A percentile compares a stretch with the other conserved stretches of the same genome.
These are phyloP conservation scores for Penicillium griseofulvum DNA, from an alignment of 2,329 filamentous ascomycete genomes.

Conservation along the genomic window DNA sequence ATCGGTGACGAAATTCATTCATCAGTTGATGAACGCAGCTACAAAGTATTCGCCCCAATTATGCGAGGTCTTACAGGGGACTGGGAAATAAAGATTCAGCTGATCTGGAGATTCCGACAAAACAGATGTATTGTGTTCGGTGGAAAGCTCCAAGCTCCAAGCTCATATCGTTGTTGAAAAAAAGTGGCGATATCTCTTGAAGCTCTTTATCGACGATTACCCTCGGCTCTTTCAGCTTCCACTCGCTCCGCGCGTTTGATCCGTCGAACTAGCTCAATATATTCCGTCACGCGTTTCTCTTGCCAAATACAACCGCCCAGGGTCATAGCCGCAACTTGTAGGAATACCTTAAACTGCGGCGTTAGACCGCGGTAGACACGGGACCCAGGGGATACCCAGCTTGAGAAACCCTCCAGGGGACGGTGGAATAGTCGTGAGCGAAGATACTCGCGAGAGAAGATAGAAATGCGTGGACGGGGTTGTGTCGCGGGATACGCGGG, in stretches of 20 bases:
- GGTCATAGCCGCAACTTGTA: conserved; percentile 49
- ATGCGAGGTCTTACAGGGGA: neutral
- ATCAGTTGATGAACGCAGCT: neutral
- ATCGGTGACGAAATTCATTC: neutral
- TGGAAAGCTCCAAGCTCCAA: neutral
- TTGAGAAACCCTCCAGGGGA: conserved; percentile 50
- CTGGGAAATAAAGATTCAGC: neutral
- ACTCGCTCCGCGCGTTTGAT: conserved; percentile 42
- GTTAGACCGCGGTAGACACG: conserved; percentile 49
- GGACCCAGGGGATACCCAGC: conserved; percentile 44
- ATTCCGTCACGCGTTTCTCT: conserved; percentile 47
- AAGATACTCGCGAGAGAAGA: conserved; percentile 31
- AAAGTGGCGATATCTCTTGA: neutral
- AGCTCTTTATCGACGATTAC: conserved; percentile 10
- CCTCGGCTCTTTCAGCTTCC: conserved; percentile 29
- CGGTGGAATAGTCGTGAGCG: conserved; percentile 37
- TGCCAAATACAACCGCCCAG: conserved; percentile 51
- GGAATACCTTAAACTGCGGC: conserved; percentile 50
- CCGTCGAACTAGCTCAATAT: conserved; percentile 43
- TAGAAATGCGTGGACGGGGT: conserved; percentile 22
- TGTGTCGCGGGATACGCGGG: conserved; percentile 22
- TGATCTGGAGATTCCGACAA: neutral
- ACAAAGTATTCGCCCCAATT: neutral
- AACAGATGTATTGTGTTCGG: neutral
- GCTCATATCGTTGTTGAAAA: neutral